Conservation (phyloP, 257 asterid genomes). For the Lycium ferocissimum region DNA sequence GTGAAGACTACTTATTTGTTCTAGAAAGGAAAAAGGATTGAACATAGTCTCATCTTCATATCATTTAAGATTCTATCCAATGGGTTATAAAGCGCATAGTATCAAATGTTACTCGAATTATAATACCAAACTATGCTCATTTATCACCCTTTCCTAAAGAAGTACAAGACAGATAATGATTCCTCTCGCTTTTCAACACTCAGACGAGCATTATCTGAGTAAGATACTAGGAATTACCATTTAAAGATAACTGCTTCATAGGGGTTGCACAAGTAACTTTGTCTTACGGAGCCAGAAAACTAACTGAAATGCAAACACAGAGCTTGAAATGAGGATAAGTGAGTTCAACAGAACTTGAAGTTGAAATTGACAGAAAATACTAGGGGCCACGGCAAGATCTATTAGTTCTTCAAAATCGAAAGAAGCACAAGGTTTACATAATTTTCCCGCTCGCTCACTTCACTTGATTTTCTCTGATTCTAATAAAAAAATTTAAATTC, state of each 20-base stretch:
- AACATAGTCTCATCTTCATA: not conserved
- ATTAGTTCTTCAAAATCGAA: not conserved
- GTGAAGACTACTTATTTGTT: too few species aligned
- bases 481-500: not conserved
- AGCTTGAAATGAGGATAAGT: not conserved
- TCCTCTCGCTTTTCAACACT: not conserved
- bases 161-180: not conserved
- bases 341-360: not conserved
- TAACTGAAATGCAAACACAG: not conserved
- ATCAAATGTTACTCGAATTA: too few species aligned
- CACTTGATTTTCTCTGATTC: not conserved
- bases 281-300: not conserved
- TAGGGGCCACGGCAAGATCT: not conserved
- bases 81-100: not conserved
- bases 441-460: constrained; percentile 10
- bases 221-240: not conserved
- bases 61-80: not conserved
- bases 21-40: too few species aligned
- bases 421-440: not conserved
- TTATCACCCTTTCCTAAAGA: not conserved
- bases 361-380: not conserved
- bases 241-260: not conserved
- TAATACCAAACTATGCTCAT: not conserved
- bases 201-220: not conserved
- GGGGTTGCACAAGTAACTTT: not conserved